phyloP scores from a whole-genome alignment of 768 basidiomycete genomes.

The Lactarius deliciosus region DNA sequence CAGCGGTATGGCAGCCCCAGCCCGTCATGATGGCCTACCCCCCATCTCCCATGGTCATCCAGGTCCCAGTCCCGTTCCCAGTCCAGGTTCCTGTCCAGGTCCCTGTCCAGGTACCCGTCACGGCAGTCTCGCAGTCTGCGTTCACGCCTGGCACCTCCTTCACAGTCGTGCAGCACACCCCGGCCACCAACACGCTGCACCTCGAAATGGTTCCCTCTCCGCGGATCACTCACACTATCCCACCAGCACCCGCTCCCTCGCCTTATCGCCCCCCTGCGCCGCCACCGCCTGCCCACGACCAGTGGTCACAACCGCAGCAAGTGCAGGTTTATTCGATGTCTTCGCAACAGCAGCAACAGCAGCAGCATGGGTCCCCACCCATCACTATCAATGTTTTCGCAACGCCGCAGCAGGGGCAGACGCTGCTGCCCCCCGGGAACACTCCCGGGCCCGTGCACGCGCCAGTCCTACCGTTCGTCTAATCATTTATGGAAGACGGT shows the following conservation, averaged over 20 bases:
- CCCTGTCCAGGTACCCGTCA: not conserved
- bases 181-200: not conserved
- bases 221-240: too few relatives aligned
- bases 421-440: too few relatives aligned
- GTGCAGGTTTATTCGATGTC: too few relatives aligned
- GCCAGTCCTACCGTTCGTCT: too few relatives aligned
- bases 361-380: not conserved
- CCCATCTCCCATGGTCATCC: not conserved
- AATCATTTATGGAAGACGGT: too few relatives aligned
- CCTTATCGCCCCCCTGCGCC: not conserved
- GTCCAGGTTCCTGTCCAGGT: too few relatives aligned
- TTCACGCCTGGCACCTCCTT: not conserved
- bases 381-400: not conserved
- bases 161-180: not conserved
- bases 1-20: constrained; percentile 1
- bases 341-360: not conserved
- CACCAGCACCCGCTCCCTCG: not conserved
- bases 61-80: not conserved
- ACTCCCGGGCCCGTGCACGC: too few relatives aligned
- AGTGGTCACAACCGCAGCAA: not conserved
- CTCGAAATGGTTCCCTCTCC: not conserved
- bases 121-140: not conserved
- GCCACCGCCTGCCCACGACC: not conserved
- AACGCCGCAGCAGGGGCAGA: not conserved
- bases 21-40: not conserved